Evolutionary conservation across 768 basidiomycete species (phyloP), one percentile per base, ranked within the genome.

Genomic region (Crepidotus variabilis): DNA sequence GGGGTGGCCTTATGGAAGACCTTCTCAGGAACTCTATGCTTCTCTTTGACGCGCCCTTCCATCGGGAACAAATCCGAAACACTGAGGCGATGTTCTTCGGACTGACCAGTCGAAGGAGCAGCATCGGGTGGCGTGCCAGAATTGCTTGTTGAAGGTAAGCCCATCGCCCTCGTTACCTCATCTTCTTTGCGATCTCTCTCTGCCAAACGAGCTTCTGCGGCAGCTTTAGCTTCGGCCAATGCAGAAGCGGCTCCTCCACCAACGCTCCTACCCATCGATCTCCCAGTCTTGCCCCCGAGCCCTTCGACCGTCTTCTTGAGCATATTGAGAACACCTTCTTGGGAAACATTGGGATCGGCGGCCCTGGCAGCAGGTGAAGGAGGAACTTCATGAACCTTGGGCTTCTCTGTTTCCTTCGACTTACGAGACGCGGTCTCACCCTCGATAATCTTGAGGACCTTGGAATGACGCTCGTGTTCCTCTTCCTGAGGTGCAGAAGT

Each of bases 241-340:
- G 84, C 85, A 32, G 65, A 75, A 6, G 76, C 81, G 20, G 80
- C 79, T 55, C 57, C 60, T 23, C 79, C 79, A 50, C 86, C 85
- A 8, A 87, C 65, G 35, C 88, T 87, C 63, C 85, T 89, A 52
- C 80, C 78, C 65, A 77, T 73, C 51, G 79, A 78, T 64, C 84
- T 89, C 28, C 79, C 79, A 47, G 76, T 64, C 3, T 80, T 81
- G 16, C 82, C 75, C 16, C 86, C 86, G 24, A 87, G 73, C 14
- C 78, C 86, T 66, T 88, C 84, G 0, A 91, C 82, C 0, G 84
- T 89, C 64, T 81, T 84, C 72, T 88, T 92, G 50, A 92, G 75
- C 16, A 79, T 74, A 62, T 83, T 81, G 45, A 92, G 76, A 60
- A 87, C 79, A 20, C 79, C 86, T 24, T 76, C 77, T 28, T 81